Evolutionary conservation across 2,329 filamentous ascomycete species (phyloP).

Genomic region (Tolypocladium tundrense): DNA sequence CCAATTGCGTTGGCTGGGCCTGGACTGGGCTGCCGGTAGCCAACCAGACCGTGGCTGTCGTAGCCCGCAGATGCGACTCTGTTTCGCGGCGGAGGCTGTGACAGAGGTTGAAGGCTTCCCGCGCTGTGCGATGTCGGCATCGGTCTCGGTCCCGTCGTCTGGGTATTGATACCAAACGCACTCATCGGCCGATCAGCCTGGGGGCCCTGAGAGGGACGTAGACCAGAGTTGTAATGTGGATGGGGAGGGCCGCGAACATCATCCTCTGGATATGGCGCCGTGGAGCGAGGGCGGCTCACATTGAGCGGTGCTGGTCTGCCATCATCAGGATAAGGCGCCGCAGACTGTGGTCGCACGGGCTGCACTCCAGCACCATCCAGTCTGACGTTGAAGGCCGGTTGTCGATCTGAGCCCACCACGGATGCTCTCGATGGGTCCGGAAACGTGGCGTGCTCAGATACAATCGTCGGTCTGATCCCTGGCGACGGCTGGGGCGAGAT

Average conservation of each 20-base stretch:
- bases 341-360: slow-evolving; percentile 37
- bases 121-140: slow-evolving; percentile 34
- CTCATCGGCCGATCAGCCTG: slow-evolving; percentile 38
- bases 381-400: slow-evolving; percentile 42
- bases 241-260: slow-evolving; percentile 26
- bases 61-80: slow-evolving; percentile 34
- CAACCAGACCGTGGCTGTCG: slow-evolving; percentile 30
- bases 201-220: slow-evolving; percentile 38
- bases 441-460: slow-evolving; percentile 30
- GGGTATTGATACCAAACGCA: slow-evolving; percentile 44
- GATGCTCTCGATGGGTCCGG: slow-evolving; percentile 35
- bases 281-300: slow-evolving; percentile 32
- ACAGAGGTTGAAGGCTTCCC: slow-evolving; percentile 34
- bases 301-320: slow-evolving; percentile 45
- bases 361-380: slow-evolving; percentile 23
- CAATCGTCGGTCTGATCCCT: slow-evolving; percentile 24
- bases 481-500: slow-evolving; percentile 33
- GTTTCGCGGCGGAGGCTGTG: slow-evolving; percentile 21
- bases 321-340: slow-evolving; percentile 62
- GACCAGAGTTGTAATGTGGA: slow-evolving; percentile 33
- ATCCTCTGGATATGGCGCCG: slow-evolving; percentile 44
- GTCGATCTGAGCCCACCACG: slow-evolving; percentile 24
- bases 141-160: slow-evolving; percentile 20
- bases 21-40: slow-evolving; percentile 30
- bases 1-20: slow-evolving; percentile 11